Conservation (phyloP, 495 filamentous ascomycete species). For the Neurospora pannonica region DNA sequence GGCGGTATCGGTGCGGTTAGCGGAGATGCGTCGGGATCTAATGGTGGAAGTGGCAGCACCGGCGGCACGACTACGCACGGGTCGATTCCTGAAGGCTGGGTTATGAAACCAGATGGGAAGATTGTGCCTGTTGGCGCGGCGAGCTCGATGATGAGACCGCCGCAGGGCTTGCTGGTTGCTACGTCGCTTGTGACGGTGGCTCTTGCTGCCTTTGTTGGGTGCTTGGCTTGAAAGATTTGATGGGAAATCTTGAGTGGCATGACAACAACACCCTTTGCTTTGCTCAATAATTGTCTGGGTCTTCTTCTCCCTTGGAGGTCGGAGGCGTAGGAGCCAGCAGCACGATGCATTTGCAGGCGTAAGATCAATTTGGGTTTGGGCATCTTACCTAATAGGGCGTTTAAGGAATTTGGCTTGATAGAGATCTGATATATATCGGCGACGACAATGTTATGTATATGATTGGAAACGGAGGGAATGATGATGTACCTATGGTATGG, state of each 20-base stretch:
- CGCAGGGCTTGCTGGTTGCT: neutral
- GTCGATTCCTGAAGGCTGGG: slow-evolving; percentile 60
- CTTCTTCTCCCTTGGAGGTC: neutral
- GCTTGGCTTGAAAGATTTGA: neutral
- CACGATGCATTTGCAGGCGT: neutral
- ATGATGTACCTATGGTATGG: neutral
- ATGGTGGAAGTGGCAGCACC: neutral
- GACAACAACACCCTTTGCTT: neutral
- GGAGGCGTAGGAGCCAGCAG: neutral
- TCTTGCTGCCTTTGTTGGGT: neutral
- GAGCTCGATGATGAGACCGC: slow-evolving; percentile 7
- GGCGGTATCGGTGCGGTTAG: slow-evolving; percentile 53
- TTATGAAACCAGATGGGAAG: slow-evolving; percentile 61
- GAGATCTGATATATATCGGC: neutral
- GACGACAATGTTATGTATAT: neutral
- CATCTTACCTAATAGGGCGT: neutral
- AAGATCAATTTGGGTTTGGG: neutral
- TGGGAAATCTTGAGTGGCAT: neutral
- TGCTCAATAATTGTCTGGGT: neutral
- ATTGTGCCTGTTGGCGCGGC: slow-evolving; percentile 48
- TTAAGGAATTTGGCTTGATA: neutral
- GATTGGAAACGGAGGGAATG: neutral
- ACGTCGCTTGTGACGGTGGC: neutral
- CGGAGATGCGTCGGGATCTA: neutral
- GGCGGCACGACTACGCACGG: slow-evolving; percentile 36